A percentile compares a stretch with the other conserved stretches of the same genome.
Conservation (phyloP, 768 basidiomycete species). For the Fomitopsis pulvina region DNA sequence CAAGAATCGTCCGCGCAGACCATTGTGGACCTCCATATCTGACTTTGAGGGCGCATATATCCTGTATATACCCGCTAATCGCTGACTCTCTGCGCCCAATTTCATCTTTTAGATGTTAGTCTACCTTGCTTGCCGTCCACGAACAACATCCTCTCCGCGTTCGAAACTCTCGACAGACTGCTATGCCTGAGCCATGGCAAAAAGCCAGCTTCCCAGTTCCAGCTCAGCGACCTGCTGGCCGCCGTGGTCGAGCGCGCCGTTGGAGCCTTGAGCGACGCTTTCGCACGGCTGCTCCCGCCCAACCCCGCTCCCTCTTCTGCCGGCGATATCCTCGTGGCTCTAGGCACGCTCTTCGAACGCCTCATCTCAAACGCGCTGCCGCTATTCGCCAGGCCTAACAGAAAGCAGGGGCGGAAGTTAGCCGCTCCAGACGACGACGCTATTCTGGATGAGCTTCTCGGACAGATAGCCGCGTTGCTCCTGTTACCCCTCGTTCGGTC, state of each 20-base stretch:
- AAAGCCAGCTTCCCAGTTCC: background rate
- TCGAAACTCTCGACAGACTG: slow-evolving; percentile 8
- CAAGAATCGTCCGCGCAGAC: background rate
- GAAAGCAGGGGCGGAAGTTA: background rate
- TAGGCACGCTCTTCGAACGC: slow-evolving; percentile 1
- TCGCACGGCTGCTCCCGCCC: slow-evolving; percentile 2
- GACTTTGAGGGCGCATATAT: background rate
- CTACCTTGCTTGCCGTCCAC: background rate
- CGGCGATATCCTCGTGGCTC: background rate
- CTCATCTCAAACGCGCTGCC: slow-evolving; percentile 6
- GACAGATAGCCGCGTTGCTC: slow-evolving; percentile 11
- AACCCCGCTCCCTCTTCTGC: background rate
- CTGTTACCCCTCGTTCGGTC: slow-evolving; percentile 24
- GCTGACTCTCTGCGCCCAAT: background rate
- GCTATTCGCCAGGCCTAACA: background rate
- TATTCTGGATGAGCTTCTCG: slow-evolving; percentile 15
- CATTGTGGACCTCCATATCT: background rate
- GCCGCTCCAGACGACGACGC: background rate
- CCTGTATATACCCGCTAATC: background rate
- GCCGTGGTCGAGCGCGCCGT: background rate
- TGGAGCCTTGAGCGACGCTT: background rate
- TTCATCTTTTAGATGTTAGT: background rate
- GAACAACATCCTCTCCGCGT: background rate
- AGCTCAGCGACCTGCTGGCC: background rate
- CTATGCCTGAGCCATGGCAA: background rate